Evolutionary conservation across 2,329 filamentous ascomycete species (phyloP).

Genomic region (Venturia asperata): DNA sequence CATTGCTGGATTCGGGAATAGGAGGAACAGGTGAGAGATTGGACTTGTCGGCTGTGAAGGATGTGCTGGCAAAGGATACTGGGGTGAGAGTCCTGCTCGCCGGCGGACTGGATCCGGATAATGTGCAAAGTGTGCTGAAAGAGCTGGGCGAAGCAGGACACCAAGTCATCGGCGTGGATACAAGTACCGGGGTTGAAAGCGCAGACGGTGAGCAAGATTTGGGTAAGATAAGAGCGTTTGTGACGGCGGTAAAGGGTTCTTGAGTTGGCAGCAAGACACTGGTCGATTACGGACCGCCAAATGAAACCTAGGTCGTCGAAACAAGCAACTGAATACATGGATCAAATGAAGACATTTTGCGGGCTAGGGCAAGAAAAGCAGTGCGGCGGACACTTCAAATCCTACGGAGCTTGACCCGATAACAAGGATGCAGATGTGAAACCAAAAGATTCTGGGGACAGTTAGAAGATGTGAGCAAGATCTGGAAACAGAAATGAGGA

Average conservation of each 20-base stretch:
- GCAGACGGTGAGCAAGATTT: constrained; percentile 72
- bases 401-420: too few species aligned
- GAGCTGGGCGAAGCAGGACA: constrained; percentile 53
- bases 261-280: neutral
- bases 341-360: too few species aligned
- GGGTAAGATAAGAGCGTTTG: constrained; percentile 72
- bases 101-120: constrained; percentile 74
- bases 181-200: constrained; percentile 83
- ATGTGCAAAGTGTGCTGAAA: constrained; percentile 61
- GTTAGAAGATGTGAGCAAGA: neutral
- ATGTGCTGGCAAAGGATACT: constrained; percentile 57
- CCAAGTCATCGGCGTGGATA: constrained; percentile 76
- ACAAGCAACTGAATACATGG: too few species aligned
- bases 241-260: constrained; percentile 52
- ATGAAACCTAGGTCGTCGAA: too few species aligned
- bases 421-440: too few species aligned
- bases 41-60: constrained; percentile 62
- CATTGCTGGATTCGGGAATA: constrained; percentile 78
- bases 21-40: constrained; percentile 75
- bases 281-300: too few species aligned
- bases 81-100: constrained; percentile 74
- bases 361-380: too few species aligned
- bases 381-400: too few species aligned
- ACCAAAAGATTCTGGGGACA: too few species aligned
- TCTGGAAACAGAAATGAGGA: too few species aligned